Conservation (phyloP, 768 basidiomycete genomes). For the Suillus luteus region DNA sequence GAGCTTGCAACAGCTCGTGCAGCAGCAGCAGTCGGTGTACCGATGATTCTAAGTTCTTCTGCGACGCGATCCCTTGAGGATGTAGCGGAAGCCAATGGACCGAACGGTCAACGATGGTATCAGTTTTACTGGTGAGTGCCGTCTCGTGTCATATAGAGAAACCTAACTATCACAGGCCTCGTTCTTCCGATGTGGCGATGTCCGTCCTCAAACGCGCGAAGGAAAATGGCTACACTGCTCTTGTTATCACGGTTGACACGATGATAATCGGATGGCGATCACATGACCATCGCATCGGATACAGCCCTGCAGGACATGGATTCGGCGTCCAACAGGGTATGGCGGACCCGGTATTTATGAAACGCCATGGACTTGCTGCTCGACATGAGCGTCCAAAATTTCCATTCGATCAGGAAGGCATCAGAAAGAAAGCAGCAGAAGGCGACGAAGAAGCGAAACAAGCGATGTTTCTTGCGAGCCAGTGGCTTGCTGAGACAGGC, state of each 20-base stretch:
- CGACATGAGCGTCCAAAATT: slow-evolving; percentile 34
- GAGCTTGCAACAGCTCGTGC: slow-evolving; percentile 49
- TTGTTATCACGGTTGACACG: slow-evolving; percentile 49
- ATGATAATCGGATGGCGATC: slow-evolving; percentile 47
- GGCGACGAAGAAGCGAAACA: slow-evolving; percentile 37
- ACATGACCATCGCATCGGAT: slow-evolving; percentile 41
- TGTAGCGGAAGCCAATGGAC: slow-evolving; percentile 48
- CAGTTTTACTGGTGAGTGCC: slow-evolving; percentile 47
- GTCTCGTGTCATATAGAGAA: not conserved
- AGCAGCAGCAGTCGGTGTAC: slow-evolving; percentile 47
- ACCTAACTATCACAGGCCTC: slow-evolving; percentile 33
- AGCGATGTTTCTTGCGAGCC: slow-evolving; percentile 34
- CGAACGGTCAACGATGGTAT: slow-evolving; percentile 45
- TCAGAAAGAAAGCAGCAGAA: slow-evolving; percentile 24
- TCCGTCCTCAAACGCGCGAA: slow-evolving; percentile 48
- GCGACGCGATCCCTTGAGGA: slow-evolving; percentile 52
- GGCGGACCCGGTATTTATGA: slow-evolving; percentile 53
- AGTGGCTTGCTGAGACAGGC: slow-evolving; percentile 41
- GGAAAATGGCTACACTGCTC: slow-evolving; percentile 40
- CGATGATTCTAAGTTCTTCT: slow-evolving; percentile 31
- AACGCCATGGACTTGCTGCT: slow-evolving; percentile 29
- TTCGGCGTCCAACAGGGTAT: slow-evolving; percentile 42
- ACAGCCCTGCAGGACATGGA: slow-evolving; percentile 40
- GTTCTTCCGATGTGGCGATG: slow-evolving; percentile 37
- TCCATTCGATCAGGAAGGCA: slow-evolving; percentile 36